Evolutionary conservation across 345 rosid species (phyloP).

Genomic region (Pistacia vera): DNA sequence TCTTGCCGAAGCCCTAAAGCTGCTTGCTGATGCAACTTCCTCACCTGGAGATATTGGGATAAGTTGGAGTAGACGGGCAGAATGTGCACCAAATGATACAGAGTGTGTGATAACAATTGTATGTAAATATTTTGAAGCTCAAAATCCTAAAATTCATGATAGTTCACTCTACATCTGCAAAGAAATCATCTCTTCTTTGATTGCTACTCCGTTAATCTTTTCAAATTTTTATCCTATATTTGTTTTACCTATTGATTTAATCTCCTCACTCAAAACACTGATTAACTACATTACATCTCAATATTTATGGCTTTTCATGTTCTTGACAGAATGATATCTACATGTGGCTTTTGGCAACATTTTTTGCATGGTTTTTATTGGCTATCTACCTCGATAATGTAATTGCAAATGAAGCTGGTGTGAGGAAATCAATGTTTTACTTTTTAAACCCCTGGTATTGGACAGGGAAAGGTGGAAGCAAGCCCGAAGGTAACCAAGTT

Average conservation of each 20-base stretch:
- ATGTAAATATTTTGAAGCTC: slow-evolving; percentile 28
- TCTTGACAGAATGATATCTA: slow-evolving; percentile 74
- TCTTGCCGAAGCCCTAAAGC: slow-evolving; percentile 56
- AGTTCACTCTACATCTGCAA: not conserved
- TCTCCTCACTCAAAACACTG: not conserved
- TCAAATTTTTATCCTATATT: not conserved
- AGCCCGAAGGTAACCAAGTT: slow-evolving; percentile 59
- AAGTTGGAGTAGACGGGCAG: slow-evolving; percentile 72
- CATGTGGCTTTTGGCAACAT: slow-evolving; percentile 68
- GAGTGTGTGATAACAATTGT: slow-evolving; percentile 80
- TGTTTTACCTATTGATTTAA: slow-evolving; percentile 13
- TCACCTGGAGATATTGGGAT: slow-evolving; percentile 75
- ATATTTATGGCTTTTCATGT: slow-evolving; percentile 12
- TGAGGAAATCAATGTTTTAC: slow-evolving; percentile 73
- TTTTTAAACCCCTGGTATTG: slow-evolving; percentile 81
- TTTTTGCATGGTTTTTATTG: slow-evolving; percentile 64
- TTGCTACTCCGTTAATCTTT: not conserved
- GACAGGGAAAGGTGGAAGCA: slow-evolving; percentile 88
- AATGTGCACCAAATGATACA: slow-evolving; percentile 52
- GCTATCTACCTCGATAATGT: slow-evolving; percentile 90
- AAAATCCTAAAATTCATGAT: slow-evolving; percentile 12
- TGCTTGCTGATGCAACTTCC: slow-evolving; percentile 66
- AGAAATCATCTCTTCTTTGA: not conserved
- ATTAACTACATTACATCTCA: not conserved
- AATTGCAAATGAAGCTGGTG: slow-evolving; percentile 76